Conservation (phyloP, 2,329 filamentous ascomycete genomes). For the Plectosphaerella cucumerina region DNA sequence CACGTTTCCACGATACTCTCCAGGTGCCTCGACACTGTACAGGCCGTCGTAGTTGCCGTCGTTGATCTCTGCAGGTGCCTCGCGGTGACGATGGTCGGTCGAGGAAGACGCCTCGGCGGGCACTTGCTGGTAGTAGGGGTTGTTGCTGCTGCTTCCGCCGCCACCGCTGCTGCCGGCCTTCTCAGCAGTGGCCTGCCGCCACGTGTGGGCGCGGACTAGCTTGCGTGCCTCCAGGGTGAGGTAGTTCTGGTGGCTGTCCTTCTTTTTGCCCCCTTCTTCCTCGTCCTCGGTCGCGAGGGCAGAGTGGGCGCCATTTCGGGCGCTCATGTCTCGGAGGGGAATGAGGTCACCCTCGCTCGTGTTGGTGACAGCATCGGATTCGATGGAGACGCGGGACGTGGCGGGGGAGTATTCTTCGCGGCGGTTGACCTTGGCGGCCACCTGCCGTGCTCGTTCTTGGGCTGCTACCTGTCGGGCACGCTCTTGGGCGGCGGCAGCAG, state of each 20-base stretch:
- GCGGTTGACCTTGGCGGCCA: constrained; percentile 26
- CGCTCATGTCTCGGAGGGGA: constrained; percentile 25
- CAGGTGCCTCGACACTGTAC: constrained; percentile 33
- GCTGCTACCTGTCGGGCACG: constrained; percentile 37
- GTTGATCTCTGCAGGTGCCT: constrained; percentile 27
- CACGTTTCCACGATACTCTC: constrained; percentile 39
- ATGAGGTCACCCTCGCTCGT: constrained; percentile 24
- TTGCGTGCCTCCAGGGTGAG: constrained; percentile 33
- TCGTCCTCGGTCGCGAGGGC: constrained; percentile 6
- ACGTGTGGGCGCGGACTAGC: constrained; percentile 38
- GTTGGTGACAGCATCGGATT: constrained; percentile 27
- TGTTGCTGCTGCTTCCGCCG: too few species aligned
- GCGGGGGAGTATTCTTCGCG: constrained; percentile 27
- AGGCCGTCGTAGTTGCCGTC: constrained; percentile 36
- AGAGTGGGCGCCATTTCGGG: constrained; percentile 6
- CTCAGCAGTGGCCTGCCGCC: too few species aligned
- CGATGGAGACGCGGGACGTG: constrained; percentile 30
- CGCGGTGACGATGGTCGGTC: constrained; percentile 2
- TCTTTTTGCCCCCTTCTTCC: constrained; percentile 6
- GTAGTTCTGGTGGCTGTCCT: constrained; percentile 15
- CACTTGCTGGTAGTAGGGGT: constrained; percentile 2
- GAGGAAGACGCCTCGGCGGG: constrained; percentile 1
- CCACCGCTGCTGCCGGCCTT: too few species aligned
- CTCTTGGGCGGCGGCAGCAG: constrained; percentile 38
- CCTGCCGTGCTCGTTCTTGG: constrained; percentile 27